phyloP scores from a whole-genome alignment of 257 asterid species.

The Solanum ahanhuiri region DNA sequence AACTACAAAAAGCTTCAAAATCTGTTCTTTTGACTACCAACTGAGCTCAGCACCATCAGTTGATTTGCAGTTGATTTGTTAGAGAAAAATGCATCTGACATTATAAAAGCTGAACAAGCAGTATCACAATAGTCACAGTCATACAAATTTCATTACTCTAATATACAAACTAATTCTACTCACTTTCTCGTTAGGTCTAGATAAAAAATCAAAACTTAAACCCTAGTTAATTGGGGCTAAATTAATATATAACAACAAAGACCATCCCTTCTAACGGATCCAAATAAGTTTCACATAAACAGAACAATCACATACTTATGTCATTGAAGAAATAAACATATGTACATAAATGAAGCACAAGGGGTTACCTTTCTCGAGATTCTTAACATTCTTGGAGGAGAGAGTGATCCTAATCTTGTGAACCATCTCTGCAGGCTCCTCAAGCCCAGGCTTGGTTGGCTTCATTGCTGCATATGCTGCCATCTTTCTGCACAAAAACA shows the following conservation, averaged over 20 bases:
- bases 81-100: neutral
- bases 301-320: neutral
- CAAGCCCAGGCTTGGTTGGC: slow-evolving; percentile 1
- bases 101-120: neutral
- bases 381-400: neutral
- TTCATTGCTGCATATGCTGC: slow-evolving; percentile 1
- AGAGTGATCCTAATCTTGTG: slow-evolving; percentile 1
- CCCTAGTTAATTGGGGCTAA: neutral
- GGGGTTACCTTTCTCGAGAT: neutral
- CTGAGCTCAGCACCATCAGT: neutral
- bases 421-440: neutral
- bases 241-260: neutral
- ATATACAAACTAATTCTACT: neutral
- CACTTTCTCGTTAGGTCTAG: neutral
- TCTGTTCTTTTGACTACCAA: neutral
- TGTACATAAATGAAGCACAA: neutral
- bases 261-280: neutral
- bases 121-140: neutral
- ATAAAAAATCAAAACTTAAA: neutral
- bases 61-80: neutral
- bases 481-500: neutral
- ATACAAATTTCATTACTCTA: neutral
- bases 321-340: neutral
- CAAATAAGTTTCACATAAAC: neutral
- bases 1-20: neutral